Evolutionary conservation across 805 yeast genomes (phyloP).

Genomic region (Kazachstania africana): DNA sequence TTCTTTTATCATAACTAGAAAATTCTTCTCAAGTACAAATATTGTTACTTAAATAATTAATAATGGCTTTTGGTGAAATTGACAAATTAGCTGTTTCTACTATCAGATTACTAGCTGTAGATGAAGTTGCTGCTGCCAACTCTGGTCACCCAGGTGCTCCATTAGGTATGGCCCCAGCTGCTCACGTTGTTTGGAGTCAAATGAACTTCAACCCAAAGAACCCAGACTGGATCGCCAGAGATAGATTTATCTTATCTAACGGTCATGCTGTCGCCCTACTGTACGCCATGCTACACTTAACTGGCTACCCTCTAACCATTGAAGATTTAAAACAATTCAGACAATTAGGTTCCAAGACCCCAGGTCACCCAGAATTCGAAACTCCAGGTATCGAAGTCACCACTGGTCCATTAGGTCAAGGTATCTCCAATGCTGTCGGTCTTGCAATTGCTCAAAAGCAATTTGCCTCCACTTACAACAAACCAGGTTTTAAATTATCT

Average conservation of each 20-base stretch:
- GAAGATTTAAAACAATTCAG: constrained; percentile 88
- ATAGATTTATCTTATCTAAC: constrained; percentile 87
- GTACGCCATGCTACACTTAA: constrained; percentile 74
- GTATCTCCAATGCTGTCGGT: constrained; percentile 93
- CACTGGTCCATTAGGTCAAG: constrained; percentile 98
- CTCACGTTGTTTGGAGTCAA: constrained; percentile 73
- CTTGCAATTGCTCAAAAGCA: constrained; percentile 89
- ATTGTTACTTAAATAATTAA: too few relatives aligned
- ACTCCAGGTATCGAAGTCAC: constrained; percentile 93
- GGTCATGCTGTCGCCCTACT: constrained; percentile 94
- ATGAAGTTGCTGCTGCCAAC: constrained; percentile 77
- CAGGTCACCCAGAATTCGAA: constrained; percentile 95
- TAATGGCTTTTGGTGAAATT: constrained; percentile 36
- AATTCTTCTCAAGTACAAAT: too few relatives aligned
- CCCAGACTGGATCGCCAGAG: constrained; percentile 90
- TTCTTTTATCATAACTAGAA: too few relatives aligned
- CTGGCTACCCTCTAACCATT: constrained; percentile 62
- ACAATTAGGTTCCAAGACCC: constrained; percentile 82
- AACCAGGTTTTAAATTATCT: constrained; percentile 55
- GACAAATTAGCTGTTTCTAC: constrained; percentile 75
- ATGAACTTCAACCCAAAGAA: constrained; percentile 82
- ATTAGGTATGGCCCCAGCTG: constrained; percentile 93
- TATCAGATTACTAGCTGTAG: constrained; percentile 80
- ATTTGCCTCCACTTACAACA: constrained; percentile 86
- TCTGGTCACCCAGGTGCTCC: constrained; percentile 99